phyloP scores from a whole-genome alignment of 2,329 filamentous ascomycete genomes.

The Ceratocystiopsis sp. region DNA sequence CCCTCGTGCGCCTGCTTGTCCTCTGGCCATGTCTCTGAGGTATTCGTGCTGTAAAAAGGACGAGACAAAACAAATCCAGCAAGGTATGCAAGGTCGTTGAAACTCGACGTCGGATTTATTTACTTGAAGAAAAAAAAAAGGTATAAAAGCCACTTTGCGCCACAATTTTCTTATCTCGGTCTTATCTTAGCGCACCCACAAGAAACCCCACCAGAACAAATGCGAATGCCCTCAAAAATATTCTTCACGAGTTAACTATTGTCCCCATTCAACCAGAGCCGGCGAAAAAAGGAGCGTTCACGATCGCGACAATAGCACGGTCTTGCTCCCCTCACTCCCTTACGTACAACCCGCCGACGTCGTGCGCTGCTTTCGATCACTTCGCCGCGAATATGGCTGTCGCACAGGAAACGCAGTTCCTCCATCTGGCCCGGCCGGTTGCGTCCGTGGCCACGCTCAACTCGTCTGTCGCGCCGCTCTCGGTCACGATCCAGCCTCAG shows the following conservation, averaged over 20 bases:
- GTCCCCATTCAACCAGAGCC: no score
- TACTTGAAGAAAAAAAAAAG: conserved; percentile 2
- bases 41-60: no score
- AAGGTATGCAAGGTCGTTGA: no score
- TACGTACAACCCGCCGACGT: not conserved
- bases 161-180: conserved; percentile 18
- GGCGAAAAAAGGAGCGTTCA: conserved; percentile 1
- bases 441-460: conserved; percentile 55
- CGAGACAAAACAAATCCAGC: no score
- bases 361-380: not conserved
- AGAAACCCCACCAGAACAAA: conserved; percentile 16
- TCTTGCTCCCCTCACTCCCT: conserved; percentile 7
- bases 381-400: conserved; percentile 47
- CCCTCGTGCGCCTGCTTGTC: no score
- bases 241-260: conserved; percentile 7
- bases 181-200: conserved; percentile 39
- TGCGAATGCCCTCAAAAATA: conserved; percentile 13
- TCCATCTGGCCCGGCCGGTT: conserved; percentile 85
- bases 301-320: not conserved
- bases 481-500: conserved; percentile 90
- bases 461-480: conserved; percentile 77
- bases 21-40: no score
- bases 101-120: not conserved
- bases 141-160: conserved; percentile 1
- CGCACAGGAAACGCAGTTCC: conserved; percentile 58